A percentile compares a stretch with the other conserved stretches of the same genome.
Conservation (phyloP, 192 early-diverging fungal genomes). For the Podila horticola region DNA sequence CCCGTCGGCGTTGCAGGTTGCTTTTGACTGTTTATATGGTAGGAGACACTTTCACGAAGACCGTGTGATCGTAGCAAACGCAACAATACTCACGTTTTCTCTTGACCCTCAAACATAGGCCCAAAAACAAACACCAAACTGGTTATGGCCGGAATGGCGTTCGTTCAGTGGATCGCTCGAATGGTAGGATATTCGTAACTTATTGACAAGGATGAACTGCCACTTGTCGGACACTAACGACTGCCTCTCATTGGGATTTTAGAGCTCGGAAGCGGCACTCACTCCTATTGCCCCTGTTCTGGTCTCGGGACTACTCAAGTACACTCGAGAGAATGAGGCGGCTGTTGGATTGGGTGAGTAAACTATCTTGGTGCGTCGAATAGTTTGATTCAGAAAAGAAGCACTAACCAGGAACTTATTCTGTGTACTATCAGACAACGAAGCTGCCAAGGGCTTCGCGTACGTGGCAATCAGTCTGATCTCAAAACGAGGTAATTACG, state of each 20-base stretch:
- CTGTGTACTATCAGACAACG: conserved; percentile 53
- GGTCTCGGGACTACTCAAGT: conserved; percentile 76
- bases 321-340: conserved; percentile 57
- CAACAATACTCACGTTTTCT: neutral
- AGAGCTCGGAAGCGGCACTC: conserved; percentile 61
- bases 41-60: neutral
- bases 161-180: conserved; percentile 89
- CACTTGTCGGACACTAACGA: neutral
- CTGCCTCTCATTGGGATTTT: neutral
- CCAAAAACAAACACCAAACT: conserved; percentile 73
- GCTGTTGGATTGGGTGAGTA: conserved; percentile 42
- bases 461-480: conserved; percentile 87
- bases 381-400: neutral
- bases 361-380: neutral
- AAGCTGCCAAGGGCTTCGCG: conserved; percentile 81
- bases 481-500: conserved; percentile 70
- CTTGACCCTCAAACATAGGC: conserved; percentile 49
- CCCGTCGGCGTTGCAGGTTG: conserved; percentile 75
- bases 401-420: neutral
- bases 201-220: neutral
- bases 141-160: conserved; percentile 78
- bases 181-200: conserved; percentile 59
- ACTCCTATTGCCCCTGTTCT: conserved; percentile 72
- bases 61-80: neutral
- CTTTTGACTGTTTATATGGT: conserved; percentile 87